phyloP scores from a whole-genome alignment of 441 rosid species.

The Adansonia rubrostipa region DNA sequence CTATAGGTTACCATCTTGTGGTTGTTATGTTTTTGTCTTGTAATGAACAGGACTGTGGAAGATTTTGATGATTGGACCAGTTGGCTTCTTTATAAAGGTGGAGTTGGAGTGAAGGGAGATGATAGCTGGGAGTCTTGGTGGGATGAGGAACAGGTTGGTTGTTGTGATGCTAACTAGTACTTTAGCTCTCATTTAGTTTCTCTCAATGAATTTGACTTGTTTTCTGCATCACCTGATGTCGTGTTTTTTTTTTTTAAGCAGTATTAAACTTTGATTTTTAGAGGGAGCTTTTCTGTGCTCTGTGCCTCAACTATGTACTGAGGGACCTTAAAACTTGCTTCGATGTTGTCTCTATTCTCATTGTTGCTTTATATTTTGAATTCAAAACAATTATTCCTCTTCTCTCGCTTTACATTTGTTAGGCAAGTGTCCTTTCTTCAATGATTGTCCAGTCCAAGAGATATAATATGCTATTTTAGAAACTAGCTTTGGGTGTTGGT shows the following conservation, averaged over 20 bases:
- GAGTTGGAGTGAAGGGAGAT: conserved; percentile 97
- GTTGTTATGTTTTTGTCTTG: conserved; percentile 21
- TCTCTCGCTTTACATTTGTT: background rate
- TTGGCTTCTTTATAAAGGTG: conserved; percentile 98
- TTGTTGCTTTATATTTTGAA: background rate
- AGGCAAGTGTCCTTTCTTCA: background rate
- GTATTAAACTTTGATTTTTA: background rate
- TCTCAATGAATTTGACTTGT: background rate
- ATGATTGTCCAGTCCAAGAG: background rate
- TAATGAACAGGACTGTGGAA: conserved; percentile 76
- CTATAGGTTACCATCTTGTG: conserved; percentile 11
- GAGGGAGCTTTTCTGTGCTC: conserved; percentile 3
- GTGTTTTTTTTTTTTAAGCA: background rate
- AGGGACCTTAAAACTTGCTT: background rate
- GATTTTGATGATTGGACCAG: conserved; percentile 96
- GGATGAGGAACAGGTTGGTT: conserved; percentile 91
- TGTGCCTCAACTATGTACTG: background rate
- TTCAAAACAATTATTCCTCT: background rate
- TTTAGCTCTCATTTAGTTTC: conserved; percentile 7
- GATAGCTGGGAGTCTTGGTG: conserved; percentile 99
- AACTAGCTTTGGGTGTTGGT: conserved; percentile 4
- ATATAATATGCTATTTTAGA: background rate
- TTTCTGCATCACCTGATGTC: background rate
- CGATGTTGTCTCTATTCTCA: background rate
- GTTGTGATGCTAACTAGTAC: conserved; percentile 8